Conservation (phyloP, 805 yeast genomes). For the Candida caryicola region DNA sequence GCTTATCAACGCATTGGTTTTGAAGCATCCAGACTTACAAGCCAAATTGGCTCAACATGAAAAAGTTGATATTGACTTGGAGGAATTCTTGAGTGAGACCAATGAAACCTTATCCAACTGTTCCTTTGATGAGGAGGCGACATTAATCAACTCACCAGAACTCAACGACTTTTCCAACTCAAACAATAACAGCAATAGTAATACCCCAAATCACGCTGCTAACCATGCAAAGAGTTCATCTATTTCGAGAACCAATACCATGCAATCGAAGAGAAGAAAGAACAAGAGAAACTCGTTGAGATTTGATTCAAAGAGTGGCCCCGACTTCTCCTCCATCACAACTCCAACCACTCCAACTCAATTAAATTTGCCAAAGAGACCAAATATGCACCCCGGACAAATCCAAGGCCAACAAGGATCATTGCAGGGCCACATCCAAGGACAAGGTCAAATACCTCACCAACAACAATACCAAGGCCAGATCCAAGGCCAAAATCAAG, state of each 20-base stretch:
- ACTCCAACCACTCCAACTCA: constrained; percentile 20
- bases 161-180: constrained; percentile 5
- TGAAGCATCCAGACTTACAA: constrained; percentile 34
- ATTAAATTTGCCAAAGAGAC: constrained; percentile 19
- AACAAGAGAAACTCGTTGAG: constrained; percentile 35
- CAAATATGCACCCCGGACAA: constrained; percentile 9
- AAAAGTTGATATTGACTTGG: constrained; percentile 31
- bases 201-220: constrained; percentile 6
- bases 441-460: constrained; percentile 1
- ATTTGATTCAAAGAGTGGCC: constrained; percentile 23
- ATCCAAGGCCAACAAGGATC: neutral
- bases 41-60: constrained; percentile 28
- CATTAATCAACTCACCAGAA: constrained; percentile 20
- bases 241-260: constrained; percentile 16
- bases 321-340: constrained; percentile 15
- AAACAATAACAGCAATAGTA: constrained; percentile 4
- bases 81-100: constrained; percentile 32
- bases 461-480: constrained; percentile 6
- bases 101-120: constrained; percentile 28
- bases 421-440: neutral
- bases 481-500: constrained; percentile 1
- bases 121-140: constrained; percentile 35
- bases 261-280: constrained; percentile 25
- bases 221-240: constrained; percentile 9
- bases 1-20: constrained; percentile 38